Conservation (phyloP, 164 flowering plant species). For the Magnolia sinica region DNA sequence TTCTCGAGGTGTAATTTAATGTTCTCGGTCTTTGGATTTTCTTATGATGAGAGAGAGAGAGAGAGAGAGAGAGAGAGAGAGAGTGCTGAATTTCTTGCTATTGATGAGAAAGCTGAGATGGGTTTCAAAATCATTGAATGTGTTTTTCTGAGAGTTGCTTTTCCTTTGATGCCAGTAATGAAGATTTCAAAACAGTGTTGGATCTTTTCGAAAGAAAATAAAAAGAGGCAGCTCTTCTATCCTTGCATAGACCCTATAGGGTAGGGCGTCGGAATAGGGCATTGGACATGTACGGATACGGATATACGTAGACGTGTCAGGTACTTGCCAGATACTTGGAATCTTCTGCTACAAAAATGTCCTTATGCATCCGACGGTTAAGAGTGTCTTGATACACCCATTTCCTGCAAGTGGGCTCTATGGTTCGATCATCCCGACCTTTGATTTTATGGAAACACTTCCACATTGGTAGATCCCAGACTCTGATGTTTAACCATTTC, state of each 20-base stretch:
- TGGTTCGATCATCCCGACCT: too few species aligned
- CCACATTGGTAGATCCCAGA: too few species aligned
- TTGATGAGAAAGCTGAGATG: constrained; percentile 24
- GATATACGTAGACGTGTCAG: constrained; percentile 3
- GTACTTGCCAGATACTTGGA: constrained; percentile 18
- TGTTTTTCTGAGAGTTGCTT: constrained; percentile 29
- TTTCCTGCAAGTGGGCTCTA: not conserved
- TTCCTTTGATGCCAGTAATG: constrained; percentile 30
- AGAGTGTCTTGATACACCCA: not conserved
- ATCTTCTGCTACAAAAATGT: constrained; percentile 4
- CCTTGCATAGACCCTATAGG: constrained; percentile 2
- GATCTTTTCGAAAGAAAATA: not conserved
- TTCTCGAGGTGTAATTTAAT: constrained; percentile 4
- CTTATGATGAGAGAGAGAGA: constrained; percentile 8
- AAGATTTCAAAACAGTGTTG: constrained; percentile 6
- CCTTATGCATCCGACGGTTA: not conserved
- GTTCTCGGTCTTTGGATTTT: constrained; percentile 6
- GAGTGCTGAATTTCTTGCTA: constrained; percentile 6
- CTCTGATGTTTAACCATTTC: too few species aligned
- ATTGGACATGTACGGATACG: not conserved
- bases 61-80: constrained; percentile 17
- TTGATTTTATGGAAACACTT: too few species aligned
- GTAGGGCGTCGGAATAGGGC: not conserved
- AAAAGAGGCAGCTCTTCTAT: constrained; percentile 16
- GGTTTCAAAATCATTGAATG: constrained; percentile 23